Percentiles rank a stretch among this genome's conserved stretches.
These are phyloP conservation scores for Collybia sordida DNA, from an alignment of 768 basidiomycete species.

Conservation along the genomic window DNA sequence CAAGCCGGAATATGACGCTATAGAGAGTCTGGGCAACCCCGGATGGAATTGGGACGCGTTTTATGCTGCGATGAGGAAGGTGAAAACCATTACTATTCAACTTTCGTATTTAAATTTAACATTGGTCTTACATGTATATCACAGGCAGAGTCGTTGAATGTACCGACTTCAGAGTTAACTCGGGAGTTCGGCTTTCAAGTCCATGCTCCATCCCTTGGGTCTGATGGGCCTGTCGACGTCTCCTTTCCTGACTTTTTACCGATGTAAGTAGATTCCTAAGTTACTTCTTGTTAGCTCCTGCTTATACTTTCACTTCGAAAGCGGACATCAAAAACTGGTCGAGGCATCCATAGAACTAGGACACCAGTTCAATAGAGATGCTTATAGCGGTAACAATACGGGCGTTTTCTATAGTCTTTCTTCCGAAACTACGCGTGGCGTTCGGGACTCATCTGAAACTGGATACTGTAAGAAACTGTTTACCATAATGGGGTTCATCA, in stretches of 20 bases:
- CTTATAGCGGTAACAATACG: slow-evolving; percentile 26
- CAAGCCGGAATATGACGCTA: slow-evolving; percentile 28
- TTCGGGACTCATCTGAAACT: slow-evolving; percentile 29
- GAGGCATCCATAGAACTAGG: slow-evolving; percentile 30
- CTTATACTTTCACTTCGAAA: slow-evolving; percentile 4
- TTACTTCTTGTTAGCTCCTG: neutral
- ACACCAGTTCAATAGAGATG: slow-evolving; percentile 26
- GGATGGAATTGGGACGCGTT: slow-evolving; percentile 38
- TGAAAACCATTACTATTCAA: neutral
- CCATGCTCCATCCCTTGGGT: slow-evolving; percentile 20
- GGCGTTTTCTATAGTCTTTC: slow-evolving; percentile 26
- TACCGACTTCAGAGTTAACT: slow-evolving; percentile 16
- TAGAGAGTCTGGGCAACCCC: slow-evolving; percentile 22
- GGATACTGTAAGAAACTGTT: slow-evolving; percentile 22
- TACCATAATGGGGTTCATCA: neutral
- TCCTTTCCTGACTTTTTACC: slow-evolving; percentile 30
- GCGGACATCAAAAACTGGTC: slow-evolving; percentile 28
- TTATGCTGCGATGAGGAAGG: slow-evolving; percentile 32
- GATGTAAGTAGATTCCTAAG: slow-evolving; percentile 14
- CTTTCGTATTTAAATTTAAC: neutral
- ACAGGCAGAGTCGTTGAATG: slow-evolving; percentile 26
- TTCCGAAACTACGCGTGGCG: slow-evolving; percentile 19
- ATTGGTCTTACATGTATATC: neutral
- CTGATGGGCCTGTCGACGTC: slow-evolving; percentile 24
- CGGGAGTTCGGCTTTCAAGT: slow-evolving; percentile 23